Percentiles rank a stretch among this genome's conserved stretches.
These are phyloP conservation scores for Rhodotorula kratochvilovae DNA, from an alignment of 768 basidiomycete genomes.

Conservation along the genomic window DNA sequence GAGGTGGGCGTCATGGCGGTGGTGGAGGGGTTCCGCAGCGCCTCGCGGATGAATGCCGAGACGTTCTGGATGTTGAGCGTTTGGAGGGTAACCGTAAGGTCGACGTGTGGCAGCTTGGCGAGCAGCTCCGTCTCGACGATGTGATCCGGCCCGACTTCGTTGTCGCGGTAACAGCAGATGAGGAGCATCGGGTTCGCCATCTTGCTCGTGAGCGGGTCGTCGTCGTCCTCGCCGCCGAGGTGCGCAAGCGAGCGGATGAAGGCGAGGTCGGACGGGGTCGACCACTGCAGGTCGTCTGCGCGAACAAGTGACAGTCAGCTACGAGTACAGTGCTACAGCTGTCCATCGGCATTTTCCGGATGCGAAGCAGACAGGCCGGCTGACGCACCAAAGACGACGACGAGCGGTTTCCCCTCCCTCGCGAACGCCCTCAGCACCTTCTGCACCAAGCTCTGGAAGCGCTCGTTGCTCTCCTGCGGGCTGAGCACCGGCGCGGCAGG, in stretches of 20 bases:
- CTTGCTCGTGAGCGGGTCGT: constrained; percentile 21
- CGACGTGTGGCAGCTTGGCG: constrained; percentile 1
- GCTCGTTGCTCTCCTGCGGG: constrained; percentile 26
- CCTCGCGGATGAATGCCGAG: constrained; percentile 8
- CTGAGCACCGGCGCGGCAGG: constrained; percentile 10
- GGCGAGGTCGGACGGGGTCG: constrained; percentile 22
- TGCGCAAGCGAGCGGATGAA: constrained; percentile 31
- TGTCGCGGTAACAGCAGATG: constrained; percentile 31
- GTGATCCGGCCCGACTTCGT: constrained; percentile 30
- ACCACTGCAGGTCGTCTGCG: constrained; percentile 38
- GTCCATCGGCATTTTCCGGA: too few species aligned
- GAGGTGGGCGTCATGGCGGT: neutral
- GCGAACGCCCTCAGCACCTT: constrained; percentile 28
- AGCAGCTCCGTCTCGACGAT: constrained; percentile 31
- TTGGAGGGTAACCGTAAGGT: constrained; percentile 13
- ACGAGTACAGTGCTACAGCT: too few species aligned
- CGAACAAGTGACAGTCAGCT: too few species aligned
- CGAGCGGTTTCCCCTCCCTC: constrained; percentile 27
- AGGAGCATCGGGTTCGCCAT: constrained; percentile 31
- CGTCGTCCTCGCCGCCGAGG: neutral
- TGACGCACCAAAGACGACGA: constrained; percentile 26
- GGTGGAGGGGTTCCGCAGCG: constrained; percentile 13
- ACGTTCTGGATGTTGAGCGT: constrained; percentile 19
- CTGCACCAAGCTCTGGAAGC: constrained; percentile 24
- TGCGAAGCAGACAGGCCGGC: too few species aligned